Conservation (phyloP, 2,329 filamentous ascomycete genomes). For the Sporothrix curviconia region DNA sequence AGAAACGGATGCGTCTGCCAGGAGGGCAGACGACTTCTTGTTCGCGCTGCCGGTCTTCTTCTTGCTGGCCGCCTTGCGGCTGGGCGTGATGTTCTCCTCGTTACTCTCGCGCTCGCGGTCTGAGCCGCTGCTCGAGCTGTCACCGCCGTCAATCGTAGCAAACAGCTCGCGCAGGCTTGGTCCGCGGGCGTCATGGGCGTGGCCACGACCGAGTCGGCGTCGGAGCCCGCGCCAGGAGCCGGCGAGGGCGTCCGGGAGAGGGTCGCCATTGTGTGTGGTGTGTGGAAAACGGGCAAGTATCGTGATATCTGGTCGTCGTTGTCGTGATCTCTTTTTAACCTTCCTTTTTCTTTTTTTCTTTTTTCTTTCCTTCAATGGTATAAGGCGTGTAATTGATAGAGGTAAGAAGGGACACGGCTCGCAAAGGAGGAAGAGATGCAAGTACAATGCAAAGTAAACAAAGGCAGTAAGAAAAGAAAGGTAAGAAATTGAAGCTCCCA, state of each 20-base stretch:
- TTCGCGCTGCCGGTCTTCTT: conserved; percentile 7
- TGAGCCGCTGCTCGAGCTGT: conserved; percentile 7
- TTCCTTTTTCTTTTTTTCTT: no score
- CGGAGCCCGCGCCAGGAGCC: conserved; percentile 40
- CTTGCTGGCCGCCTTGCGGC: background rate
- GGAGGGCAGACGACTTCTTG: background rate
- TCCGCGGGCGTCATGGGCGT: conserved; percentile 45
- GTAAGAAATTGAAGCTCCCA: background rate
- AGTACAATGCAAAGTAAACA: background rate
- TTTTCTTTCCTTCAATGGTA: no score
- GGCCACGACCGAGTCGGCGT: conserved; percentile 34
- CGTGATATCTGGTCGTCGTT: background rate
- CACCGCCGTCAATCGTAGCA: conserved; percentile 17
- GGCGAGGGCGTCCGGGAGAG: conserved; percentile 21
- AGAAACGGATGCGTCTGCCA: background rate
- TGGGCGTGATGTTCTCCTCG: conserved; percentile 6
- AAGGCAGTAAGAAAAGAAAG: background rate
- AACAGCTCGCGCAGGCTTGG: conserved; percentile 48
- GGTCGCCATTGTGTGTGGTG: conserved; percentile 10
- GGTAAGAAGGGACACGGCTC: background rate
- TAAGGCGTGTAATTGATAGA: background rate
- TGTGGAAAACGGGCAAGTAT: no score
- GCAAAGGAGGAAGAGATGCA: background rate
- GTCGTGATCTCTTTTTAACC: background rate
- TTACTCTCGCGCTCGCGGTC: conserved; percentile 12